A percentile compares a stretch with the other conserved stretches of the same genome.
Evolutionary conservation across 305 asterid genomes (phyloP).

Genomic region (Euphrasia arctica): DNA sequence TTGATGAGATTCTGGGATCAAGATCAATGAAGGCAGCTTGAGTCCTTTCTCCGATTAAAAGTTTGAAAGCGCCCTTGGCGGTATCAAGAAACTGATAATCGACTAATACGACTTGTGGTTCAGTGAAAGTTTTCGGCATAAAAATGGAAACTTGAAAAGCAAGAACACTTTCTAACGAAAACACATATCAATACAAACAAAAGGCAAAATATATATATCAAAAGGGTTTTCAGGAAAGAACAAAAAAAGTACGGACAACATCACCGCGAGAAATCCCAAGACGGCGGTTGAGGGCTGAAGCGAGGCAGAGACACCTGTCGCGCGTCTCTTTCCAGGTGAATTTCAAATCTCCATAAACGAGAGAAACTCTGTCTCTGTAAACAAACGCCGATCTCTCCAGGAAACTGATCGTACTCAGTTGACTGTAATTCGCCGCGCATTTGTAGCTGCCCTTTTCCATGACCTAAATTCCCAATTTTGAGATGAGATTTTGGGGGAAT

Average conservation of each 20-base stretch:
- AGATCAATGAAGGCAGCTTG: constrained; percentile 36
- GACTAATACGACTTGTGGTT: constrained; percentile 52
- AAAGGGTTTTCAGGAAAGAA: background rate
- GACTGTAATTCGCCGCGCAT: constrained; percentile 72
- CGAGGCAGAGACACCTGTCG: constrained; percentile 59
- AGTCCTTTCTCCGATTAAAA: constrained; percentile 36
- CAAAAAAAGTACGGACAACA: constrained; percentile 41
- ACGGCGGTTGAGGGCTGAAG: constrained; percentile 59
- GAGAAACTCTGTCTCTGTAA: constrained; percentile 58
- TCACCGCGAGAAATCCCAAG: constrained; percentile 61
- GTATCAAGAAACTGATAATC: constrained; percentile 47
- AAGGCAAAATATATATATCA: background rate
- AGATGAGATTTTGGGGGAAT: too few species aligned
- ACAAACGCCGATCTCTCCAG: constrained; percentile 74
- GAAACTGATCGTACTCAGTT: constrained; percentile 75
- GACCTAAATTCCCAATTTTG: background rate
- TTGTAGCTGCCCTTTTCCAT: constrained; percentile 48
- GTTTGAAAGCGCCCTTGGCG: constrained; percentile 45
- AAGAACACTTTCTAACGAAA: too few species aligned
- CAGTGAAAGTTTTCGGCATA: too few species aligned
- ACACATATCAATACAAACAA: background rate
- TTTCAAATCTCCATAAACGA: constrained; percentile 51
- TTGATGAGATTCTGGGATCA: constrained; percentile 35
- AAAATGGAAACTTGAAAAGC: too few species aligned
- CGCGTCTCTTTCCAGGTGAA: constrained; percentile 87